phyloP scores from a whole-genome alignment of 495 filamentous ascomycete genomes.

The Parmelia sp. region DNA sequence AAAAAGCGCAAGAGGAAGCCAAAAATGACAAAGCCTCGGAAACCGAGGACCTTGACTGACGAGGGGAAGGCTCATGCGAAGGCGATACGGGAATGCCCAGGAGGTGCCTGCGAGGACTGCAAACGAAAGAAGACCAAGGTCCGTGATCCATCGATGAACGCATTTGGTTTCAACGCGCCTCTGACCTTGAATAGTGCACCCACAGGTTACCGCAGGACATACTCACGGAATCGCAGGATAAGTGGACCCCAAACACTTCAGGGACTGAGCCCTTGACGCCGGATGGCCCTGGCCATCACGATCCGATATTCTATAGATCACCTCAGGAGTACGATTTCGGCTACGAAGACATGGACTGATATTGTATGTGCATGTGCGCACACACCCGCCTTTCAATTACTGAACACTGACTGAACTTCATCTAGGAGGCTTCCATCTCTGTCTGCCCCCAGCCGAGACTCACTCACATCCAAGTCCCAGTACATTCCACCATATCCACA shows the following conservation, averaged over 20 bases:
- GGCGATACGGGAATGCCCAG: neutral
- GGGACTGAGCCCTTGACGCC: conserved; percentile 1
- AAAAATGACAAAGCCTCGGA: neutral
- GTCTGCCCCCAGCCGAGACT: neutral
- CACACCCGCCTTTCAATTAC: neutral
- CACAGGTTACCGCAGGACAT: conserved; percentile 3
- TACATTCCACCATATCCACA: neutral
- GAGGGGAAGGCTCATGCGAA: conserved; percentile 5
- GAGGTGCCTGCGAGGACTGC: conserved; percentile 14
- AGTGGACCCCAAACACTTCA: neutral
- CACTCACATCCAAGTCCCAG: neutral
- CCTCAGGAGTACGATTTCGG: neutral
- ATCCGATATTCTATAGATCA: neutral
- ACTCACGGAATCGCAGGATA: neutral
- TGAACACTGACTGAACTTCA: neutral
- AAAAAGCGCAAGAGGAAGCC: conserved; percentile 5
- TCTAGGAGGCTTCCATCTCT: neutral
- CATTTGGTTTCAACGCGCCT: neutral
- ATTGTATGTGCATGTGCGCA: no score
- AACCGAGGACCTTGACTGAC: neutral
- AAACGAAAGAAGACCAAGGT: conserved; percentile 16
- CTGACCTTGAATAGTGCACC: neutral
- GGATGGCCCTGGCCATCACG: neutral
- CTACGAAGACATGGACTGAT: neutral
- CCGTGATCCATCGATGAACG: conserved; percentile 3